Base-by-base conservation (phyloP, 2,329 filamentous ascomycete genomes). In the Trichoderma polysporum region DNA sequence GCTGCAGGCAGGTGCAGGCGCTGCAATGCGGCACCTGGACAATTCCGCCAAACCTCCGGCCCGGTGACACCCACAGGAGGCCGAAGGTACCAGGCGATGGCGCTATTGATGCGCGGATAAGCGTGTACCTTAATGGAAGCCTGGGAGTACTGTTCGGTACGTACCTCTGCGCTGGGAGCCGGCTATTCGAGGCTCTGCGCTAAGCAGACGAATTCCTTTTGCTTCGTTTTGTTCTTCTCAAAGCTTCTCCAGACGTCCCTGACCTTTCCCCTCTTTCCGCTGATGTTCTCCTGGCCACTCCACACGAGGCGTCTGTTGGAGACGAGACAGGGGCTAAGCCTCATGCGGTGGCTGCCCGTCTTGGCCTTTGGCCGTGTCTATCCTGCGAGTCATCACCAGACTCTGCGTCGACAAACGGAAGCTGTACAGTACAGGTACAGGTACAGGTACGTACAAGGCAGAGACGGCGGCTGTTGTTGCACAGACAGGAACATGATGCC, bases 181-280 rank as follows among this genome's bases (percentile, higher is more conserved):
- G 75, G 74, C 75, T 77, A 76, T 76, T 77, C 74, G 73, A 77
- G 75, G 75, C 74, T 76, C 75, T 68, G 71, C 68, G 66, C 63
- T 47, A 37, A 67, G 52, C 65, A 64, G 47, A 47, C 54, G 9
- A 47, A 60, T 69, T 47, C 59, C 45, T 53, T 31, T 29, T 45
- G 45, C 41, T 57, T 66, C 53, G 35, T 66, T 58, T 52, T 57
- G 45, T 22, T 65, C 66, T 68, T 70, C 70, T 61, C 41, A 50
- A 29, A 59, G 57, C 33, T 66, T 66, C 56, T 52, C 60, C 35
- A 68, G 39, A 57, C 29, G 33, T 53, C 66, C 41, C 33, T 41
- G 37, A 54, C 45, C 47, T 57, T 50, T 53, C 47, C 39, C 63
- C 45, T 33, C 54, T 57, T 35, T 61, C 45, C 39, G 33, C 58